These are phyloP conservation scores for Plenodomus biglobosus DNA, from an alignment of 2,329 filamentous ascomycete species.

Conservation along the genomic window DNA sequence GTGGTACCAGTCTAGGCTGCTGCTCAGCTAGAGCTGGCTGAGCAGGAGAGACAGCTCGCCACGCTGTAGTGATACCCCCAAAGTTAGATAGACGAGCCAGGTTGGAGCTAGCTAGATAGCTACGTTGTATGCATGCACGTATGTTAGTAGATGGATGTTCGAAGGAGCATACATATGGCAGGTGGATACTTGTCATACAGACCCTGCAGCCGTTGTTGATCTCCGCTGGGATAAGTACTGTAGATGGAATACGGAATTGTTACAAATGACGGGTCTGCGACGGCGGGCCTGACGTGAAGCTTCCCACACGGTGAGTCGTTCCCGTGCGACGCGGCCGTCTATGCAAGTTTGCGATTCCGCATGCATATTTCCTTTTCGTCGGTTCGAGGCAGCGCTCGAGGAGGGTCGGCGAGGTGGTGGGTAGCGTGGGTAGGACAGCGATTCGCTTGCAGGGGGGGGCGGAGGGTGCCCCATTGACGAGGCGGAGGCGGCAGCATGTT, in stretches of 20 bases:
- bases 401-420: neutral
- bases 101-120: neutral
- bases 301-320: no score
- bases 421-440: neutral
- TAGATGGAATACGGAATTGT: no score
- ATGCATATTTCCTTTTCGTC: conserved; percentile 1
- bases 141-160: no score
- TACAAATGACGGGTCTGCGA: no score
- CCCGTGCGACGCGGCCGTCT: neutral
- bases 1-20: neutral
- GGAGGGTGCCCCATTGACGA: conserved; percentile 10
- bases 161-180: no score
- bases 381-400: conserved; percentile 1
- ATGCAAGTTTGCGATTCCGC: neutral
- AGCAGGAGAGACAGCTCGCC: neutral
- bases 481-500: neutral
- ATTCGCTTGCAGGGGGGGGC: conserved; percentile 2
- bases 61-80: neutral
- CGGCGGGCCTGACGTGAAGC: no score
- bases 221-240: no score
- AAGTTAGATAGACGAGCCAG: neutral
- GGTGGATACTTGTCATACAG: neutral
- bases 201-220: neutral
- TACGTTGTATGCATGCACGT: no score
- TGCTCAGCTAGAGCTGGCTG: neutral